A percentile compares a stretch with the other conserved stretches of the same genome.
Evolutionary conservation across 2,329 filamentous ascomycete genomes (phyloP).

Genomic region (Fusarium concolor): DNA sequence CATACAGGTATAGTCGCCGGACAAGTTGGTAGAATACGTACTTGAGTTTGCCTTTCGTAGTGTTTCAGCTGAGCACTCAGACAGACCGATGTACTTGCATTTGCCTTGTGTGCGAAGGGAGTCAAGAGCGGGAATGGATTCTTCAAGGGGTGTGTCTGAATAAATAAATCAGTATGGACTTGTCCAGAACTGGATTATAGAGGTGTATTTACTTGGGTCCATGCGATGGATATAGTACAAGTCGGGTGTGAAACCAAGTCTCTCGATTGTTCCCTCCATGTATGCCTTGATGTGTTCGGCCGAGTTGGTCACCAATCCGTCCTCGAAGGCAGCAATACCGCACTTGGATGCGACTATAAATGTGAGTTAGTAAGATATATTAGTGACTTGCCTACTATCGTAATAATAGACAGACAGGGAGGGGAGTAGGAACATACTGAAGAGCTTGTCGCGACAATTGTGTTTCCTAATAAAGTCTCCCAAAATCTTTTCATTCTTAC

Average conservation of each 20-base stretch:
- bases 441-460: background rate
- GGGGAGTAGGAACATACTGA: background rate
- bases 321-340: background rate
- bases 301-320: background rate
- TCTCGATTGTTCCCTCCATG: background rate
- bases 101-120: background rate
- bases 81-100: background rate
- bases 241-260: background rate
- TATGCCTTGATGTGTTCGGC: background rate
- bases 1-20: background rate
- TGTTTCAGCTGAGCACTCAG: background rate
- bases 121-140: background rate
- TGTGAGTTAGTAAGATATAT: background rate
- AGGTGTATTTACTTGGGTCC: background rate
- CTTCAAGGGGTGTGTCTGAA: background rate
- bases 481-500: background rate
- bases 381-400: no score
- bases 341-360: background rate
- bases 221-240: background rate
- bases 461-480: background rate
- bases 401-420: background rate
- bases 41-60: background rate
- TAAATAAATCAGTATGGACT: background rate
- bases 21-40: no score
- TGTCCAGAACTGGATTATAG: background rate